Base-by-base conservation (phyloP, 2,329 filamentous ascomycete species). In the Cordyceps cicadae region DNA sequence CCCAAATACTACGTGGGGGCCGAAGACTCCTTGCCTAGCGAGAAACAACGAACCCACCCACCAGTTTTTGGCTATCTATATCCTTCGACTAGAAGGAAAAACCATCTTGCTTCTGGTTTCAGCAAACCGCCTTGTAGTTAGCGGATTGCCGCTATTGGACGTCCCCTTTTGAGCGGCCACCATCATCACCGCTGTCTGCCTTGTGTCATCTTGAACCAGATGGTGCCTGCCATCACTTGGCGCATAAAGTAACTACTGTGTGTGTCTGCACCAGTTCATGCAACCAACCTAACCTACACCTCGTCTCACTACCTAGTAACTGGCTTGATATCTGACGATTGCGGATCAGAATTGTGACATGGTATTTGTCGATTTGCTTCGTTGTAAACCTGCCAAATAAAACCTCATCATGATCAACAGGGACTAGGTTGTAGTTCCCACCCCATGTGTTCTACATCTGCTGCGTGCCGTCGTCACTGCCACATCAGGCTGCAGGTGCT, bases 1-100 rank as follows among this genome's bases (percentile, higher is more conserved):
- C n/a, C 24, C 19, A 19, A 39, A 54, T 60, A 50, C 58, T 60
- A 60, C 58, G 51, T 60, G 58, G 58, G 58, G 58, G 58, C 58
- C 46, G 32, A 49, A 21, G 19, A 19, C 32, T 53, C 19, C 14
- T 12, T 26, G 17, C n/a, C 29, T 17, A 50, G 48, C 48, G 8
- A 37, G 8, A 8, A 17, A 32, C 19, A 19, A 32, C 19, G n/a
- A n/a, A 19, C 26, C 34, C 29, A 51, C 49, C 17, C 14, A 51
- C 17, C 8, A 5, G 17, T 34, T 14, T 12, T 17, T 29, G 8
- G 6, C 12, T 17, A 26, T 11, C 26, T 8, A 34, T 21, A 7
- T 26, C 37, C 15, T 5, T 21, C 49, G 26, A 39, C 45, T 56
- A 43, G 45, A 50, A 29, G 46, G 54, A 50, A 41, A 50, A 57